These are phyloP conservation scores for Flueggea neowawraea DNA, from an alignment of 441 rosid species.

Conservation along the genomic window DNA sequence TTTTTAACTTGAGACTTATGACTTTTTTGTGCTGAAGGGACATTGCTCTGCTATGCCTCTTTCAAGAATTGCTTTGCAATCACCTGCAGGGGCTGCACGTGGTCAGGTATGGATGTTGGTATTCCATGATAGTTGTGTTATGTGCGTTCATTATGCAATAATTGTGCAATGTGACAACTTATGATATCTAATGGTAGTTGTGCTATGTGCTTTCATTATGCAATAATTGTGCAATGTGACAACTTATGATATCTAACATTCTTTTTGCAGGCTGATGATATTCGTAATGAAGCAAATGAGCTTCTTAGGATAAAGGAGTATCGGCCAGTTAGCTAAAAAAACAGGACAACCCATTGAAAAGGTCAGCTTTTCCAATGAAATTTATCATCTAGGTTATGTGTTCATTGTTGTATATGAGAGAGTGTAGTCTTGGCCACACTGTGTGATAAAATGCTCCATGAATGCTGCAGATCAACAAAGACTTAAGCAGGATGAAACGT, in stretches of 20 bases:
- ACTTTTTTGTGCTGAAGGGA: conserved; percentile 39
- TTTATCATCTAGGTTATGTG: neutral
- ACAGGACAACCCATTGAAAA: conserved; percentile 80
- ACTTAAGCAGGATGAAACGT: conserved; percentile 63
- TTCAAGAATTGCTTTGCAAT: conserved; percentile 62
- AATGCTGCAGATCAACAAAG: conserved; percentile 52
- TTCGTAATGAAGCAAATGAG: conserved; percentile 79
- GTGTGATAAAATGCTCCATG: too few relatives aligned
- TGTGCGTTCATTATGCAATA: neutral
- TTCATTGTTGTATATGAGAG: too few relatives aligned
- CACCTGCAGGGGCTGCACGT: conserved; percentile 94
- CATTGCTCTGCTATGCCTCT: conserved; percentile 75
- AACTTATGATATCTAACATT: neutral
- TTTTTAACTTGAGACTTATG: neutral
- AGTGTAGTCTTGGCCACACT: too few relatives aligned
- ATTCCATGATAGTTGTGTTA: neutral
- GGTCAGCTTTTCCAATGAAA: conserved; percentile 34
- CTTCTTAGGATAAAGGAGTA: conserved; percentile 79
- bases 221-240: neutral
- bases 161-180: neutral
- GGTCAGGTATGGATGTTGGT: conserved; percentile 59
- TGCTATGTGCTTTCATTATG: neutral
- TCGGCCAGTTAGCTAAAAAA: conserved; percentile 67
- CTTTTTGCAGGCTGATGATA: conserved; percentile 70
- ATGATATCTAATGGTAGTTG: neutral